Evolutionary conservation across 148 eudicot genomes (phyloP), one percentile per base, ranked within the genome.

Genomic region (Persicaria tinctoria): DNA sequence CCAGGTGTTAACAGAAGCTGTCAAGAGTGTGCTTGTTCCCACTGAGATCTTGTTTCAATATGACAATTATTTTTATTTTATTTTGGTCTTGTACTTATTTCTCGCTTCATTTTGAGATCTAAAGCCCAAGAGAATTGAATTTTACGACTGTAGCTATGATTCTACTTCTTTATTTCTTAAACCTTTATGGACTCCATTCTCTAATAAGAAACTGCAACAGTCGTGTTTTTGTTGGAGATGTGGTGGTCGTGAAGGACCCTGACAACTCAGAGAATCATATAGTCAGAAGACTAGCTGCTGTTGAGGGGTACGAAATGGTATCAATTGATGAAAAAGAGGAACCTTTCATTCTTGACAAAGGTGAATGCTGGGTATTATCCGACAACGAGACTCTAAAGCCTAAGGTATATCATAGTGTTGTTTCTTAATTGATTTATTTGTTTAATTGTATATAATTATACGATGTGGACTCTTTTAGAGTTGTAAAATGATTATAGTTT

Each of bases 231-330:
- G 85, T 92, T 83, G 97, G 96, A 81, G 98, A 95, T 81, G 89
- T 95, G 16, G 96, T 94, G 75, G 89, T 95, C 76, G 47, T 95
- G 73, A 95, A 92, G 86, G 92, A 92, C 84, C 98, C 97, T 72
- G 86, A 75, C 59, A 82, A 86, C 41, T 72, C 85, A 20, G 81
- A 86, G 14, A 80, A 89, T 69, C 85, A 75, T 76, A 79, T 95
- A 51, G 96, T 95, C 64, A 81, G 98, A 77, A 95, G 98, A 84
- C 79, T 95, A 74, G 96, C 96, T 83, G 98, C 98, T 12, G 70
- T 81, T 51, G 93, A 92, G 83, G 98, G 98, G 17, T 87, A 85
- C 79, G 98, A 92, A 88, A 95, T 95, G 98, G 93, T 81, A 49
- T 92, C 98, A 6, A 90, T 83, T 68, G 93, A 92, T 79, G 97